Evolutionary conservation across 495 filamentous ascomycete species (phyloP).

Genomic region (Stereocaulon alpinum): DNA sequence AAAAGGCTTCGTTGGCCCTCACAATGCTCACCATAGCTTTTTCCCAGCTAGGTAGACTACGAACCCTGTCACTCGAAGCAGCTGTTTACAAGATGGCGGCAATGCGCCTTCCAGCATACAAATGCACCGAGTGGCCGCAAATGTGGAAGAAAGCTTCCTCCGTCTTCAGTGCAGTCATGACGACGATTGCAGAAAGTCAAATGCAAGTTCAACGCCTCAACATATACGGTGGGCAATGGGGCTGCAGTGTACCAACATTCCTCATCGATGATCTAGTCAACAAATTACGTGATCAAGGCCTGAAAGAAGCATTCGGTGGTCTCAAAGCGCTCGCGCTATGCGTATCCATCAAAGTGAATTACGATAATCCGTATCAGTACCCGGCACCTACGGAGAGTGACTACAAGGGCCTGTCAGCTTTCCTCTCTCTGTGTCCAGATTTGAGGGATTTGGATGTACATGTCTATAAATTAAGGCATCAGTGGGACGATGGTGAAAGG

Average conservation of each 20-base stretch:
- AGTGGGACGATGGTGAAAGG: accelerated
- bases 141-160: neutral
- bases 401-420: neutral
- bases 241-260: neutral
- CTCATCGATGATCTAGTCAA: neutral
- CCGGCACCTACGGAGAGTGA: neutral
- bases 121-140: neutral
- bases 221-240: neutral
- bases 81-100: constrained; percentile 1
- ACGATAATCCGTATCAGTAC: neutral
- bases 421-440: neutral
- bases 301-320: neutral
- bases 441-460: neutral
- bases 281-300: neutral
- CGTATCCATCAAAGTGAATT: neutral
- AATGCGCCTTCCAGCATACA: neutral
- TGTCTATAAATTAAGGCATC: neutral
- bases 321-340: neutral
- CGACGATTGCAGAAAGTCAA: neutral
- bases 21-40: constrained; percentile 2
- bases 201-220: neutral
- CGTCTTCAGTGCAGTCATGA: neutral
- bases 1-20: neutral
- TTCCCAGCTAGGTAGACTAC: neutral
- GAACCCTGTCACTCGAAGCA: neutral